Evolutionary conservation across 2,329 filamentous ascomycete species (phyloP), one percentile per base, ranked within the genome.

Genomic region (Apiospora phragmitis): DNA sequence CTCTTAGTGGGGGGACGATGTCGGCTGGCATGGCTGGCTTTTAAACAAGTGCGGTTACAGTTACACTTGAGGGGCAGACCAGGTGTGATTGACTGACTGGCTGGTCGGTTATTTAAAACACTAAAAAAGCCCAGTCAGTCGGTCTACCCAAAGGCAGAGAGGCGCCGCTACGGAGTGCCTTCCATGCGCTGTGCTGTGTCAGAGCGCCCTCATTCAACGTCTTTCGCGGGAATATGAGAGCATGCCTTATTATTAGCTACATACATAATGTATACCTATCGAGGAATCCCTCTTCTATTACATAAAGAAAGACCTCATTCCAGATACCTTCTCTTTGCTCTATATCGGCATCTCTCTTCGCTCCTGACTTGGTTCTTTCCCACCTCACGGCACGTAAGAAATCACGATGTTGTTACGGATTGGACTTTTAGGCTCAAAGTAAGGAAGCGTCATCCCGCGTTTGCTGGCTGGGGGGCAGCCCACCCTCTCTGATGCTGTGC

Each of bases 21-120:
- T 49, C 43, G 67, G 45, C 55, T 62, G 55, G 55, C 21, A 38
- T 62, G 55, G 55, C 55, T 62, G 55, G 55, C 32, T 38, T n/a
- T n/a, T n/a, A 62, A 62, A 62, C 21, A 62, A 62, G 55, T 35
- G 42, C 45, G 42, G 42, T 47, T 67, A 67, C 41, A 47, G 65
- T 67, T 67, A 24, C 65, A 67, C 65, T 67, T 67, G 65, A 32
- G 65, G 65, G 65, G 65, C 16, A 32, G 65, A 24, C 49, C 65
- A 29, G 65, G n/a, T n/a, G n/a, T n/a, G 65, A 43, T 43, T 55
- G 49, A 21, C 65, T 32, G 42, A 21, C 65, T 32, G 42, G 26
- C 18, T 32, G 42, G 26, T 14, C 65, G 65, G 65, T 32, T 67
- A 47, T 47, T 45, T 47, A 47, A 47, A 67, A 32, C 26, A 18